Evolutionary conservation across 2,329 filamentous ascomycete genomes (phyloP), one percentile per base, ranked within the genome.

Genomic region (Fusarium heterosporum): DNA sequence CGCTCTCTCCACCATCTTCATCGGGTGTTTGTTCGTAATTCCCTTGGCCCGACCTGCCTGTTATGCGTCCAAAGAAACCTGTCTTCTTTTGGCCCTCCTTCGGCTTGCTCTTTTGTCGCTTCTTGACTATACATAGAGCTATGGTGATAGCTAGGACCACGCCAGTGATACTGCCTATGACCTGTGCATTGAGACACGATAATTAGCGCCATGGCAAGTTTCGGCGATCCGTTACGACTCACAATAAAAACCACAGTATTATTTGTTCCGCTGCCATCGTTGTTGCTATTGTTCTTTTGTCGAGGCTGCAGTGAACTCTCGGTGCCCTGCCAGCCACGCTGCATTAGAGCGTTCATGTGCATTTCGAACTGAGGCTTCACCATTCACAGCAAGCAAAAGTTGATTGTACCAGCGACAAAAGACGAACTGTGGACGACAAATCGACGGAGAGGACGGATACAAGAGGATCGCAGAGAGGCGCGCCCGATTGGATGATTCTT

Each of bases 21-120:
- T 66, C 70, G 25, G 72, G 61, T 30, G 78, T 73, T 50, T 74
- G 76, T 40, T 77, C 61, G 57, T 80, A 80, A 40, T 57, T 61
- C 10, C 61, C 65, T 40, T 61, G 57, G 7, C 68, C 40, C 29
- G 50, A 45, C 42, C 58, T 53, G 16, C 56, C 60, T 14, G 61
- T 63, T 30, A 72, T 62, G 29, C 71, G 59, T 13, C 48, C 60
- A 32, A 74, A 57, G 40, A 73, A 62, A 3, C 72, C 59, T 9
- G 55, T 55, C 46, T 69, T 70, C 58, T 73, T 65, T 54, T 72
- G 62, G 14, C 17, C 38, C 13, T 61, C 56, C 32, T 22, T 50
- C 32, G 47, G 16, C 11, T 50, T 63, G 16, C 58, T 51, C 26
- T 65, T 68, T 45, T 39, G 46, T 12, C 61, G 53, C 58, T 59